phyloP scores from a whole-genome alignment of 345 rosid species.

The Streptanthus diversifolius region DNA sequence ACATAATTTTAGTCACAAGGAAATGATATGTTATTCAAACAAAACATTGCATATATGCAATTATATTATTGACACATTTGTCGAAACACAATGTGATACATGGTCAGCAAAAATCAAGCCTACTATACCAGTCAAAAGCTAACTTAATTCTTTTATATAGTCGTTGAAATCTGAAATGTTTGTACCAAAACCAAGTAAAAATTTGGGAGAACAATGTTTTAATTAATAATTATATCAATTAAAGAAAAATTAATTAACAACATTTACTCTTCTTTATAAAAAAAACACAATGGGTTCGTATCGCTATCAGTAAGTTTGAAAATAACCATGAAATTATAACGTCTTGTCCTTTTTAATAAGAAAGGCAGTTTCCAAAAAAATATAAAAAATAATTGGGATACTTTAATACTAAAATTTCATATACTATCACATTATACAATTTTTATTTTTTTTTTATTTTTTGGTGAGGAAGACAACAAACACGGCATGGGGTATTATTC shows the following conservation, averaged over 20 bases:
- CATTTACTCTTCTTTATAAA: background rate
- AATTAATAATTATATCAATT: background rate
- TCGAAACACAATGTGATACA: background rate
- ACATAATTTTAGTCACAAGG: background rate
- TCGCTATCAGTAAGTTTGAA: slow-evolving; percentile 19
- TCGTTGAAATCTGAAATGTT: background rate
- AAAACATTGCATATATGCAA: background rate
- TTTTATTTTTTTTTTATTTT: background rate
- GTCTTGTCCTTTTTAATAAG: slow-evolving; percentile 2
- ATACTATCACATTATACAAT: background rate
- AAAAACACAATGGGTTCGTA: slow-evolving; percentile 1
- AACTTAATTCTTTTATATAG: background rate
- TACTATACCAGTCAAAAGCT: background rate
- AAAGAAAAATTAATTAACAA: background rate
- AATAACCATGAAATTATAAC: slow-evolving; percentile 1
- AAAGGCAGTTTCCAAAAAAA: background rate
- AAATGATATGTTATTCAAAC: background rate
- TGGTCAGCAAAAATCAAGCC: background rate
- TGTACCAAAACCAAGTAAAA: background rate
- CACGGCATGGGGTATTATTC: slow-evolving; percentile 24
- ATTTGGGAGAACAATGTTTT: background rate
- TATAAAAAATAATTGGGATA: background rate
- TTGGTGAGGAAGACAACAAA: background rate
- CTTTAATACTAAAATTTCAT: background rate
- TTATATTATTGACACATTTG: background rate